These are phyloP conservation scores for Eucalyptus leucophloia DNA, from an alignment of 345 rosid genomes.

Conservation along the genomic window DNA sequence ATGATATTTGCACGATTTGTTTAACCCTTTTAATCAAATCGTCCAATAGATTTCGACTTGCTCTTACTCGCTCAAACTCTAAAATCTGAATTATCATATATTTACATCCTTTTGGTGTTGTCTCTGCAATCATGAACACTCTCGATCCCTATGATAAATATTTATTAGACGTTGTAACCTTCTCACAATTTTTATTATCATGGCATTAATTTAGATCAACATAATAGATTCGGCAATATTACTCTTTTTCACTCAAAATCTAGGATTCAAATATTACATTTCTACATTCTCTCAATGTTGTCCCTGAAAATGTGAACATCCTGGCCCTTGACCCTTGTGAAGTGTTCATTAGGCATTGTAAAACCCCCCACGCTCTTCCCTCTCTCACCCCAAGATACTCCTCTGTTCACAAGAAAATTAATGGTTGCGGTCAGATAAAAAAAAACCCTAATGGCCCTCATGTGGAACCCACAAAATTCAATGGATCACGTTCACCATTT, in stretches of 20 bases:
- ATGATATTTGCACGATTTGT: background rate
- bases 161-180: rapidly evolving
- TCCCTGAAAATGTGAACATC: background rate
- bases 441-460: background rate
- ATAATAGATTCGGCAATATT: rapidly evolving
- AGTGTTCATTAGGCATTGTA: background rate
- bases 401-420: background rate
- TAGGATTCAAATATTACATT: background rate
- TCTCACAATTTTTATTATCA: background rate
- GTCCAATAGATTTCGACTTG: too few species aligned
- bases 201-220: background rate
- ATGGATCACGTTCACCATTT: rapidly evolving
- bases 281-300: background rate
- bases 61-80: too few species aligned
- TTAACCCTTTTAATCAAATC: background rate
- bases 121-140: rapidly evolving
- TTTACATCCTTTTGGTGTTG: rapidly evolving
- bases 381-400: background rate
- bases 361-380: background rate
- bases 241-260: background rate
- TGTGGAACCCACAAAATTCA: background rate
- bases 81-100: rapidly evolving
- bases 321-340: background rate
- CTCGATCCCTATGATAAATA: rapidly evolving
- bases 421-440: rapidly evolving